These are phyloP conservation scores for Voacanga thouarsii DNA, from an alignment of 257 asterid genomes.

Conservation along the genomic window DNA sequence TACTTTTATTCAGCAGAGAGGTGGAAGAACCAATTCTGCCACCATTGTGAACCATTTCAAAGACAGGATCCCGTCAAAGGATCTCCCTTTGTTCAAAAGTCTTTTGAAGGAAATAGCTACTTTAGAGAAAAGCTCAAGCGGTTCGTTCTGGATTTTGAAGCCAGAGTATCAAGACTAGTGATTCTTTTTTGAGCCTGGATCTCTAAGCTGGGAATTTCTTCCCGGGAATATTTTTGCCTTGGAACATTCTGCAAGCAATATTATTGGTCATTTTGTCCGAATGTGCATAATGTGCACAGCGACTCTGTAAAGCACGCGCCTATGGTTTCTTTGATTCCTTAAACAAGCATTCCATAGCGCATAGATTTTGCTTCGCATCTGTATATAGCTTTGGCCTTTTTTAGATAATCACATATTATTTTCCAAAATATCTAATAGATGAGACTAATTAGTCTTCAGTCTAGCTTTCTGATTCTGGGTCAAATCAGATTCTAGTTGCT, in stretches of 20 bases:
- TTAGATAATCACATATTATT: not conserved
- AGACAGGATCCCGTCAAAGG: constrained; percentile 76
- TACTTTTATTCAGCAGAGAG: constrained; percentile 71
- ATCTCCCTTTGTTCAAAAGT: constrained; percentile 76
- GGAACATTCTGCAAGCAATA: not conserved
- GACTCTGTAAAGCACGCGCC: not conserved
- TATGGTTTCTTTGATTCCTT: not conserved
- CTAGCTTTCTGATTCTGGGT: too few species aligned
- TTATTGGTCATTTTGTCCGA: not conserved
- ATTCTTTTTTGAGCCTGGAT: not conserved
- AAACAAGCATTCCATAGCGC: not conserved
- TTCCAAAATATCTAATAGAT: not conserved
- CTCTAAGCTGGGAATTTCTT: not conserved
- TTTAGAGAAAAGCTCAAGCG: constrained; percentile 60
- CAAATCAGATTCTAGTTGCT: too few species aligned
- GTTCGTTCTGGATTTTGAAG: constrained; percentile 78
- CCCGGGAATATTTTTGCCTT: too few species aligned
- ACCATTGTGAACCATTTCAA: constrained; percentile 70
- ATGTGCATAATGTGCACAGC: too few species aligned
- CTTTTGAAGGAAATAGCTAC: constrained; percentile 88
- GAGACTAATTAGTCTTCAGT: too few species aligned
- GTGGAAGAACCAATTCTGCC: constrained; percentile 73
- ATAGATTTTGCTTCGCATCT: too few species aligned
- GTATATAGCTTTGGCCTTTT: too few species aligned
- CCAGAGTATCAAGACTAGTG: constrained; percentile 56